Evolutionary conservation across 2,329 filamentous ascomycete species (phyloP).

Genomic region (Aureobasidium sp.): DNA sequence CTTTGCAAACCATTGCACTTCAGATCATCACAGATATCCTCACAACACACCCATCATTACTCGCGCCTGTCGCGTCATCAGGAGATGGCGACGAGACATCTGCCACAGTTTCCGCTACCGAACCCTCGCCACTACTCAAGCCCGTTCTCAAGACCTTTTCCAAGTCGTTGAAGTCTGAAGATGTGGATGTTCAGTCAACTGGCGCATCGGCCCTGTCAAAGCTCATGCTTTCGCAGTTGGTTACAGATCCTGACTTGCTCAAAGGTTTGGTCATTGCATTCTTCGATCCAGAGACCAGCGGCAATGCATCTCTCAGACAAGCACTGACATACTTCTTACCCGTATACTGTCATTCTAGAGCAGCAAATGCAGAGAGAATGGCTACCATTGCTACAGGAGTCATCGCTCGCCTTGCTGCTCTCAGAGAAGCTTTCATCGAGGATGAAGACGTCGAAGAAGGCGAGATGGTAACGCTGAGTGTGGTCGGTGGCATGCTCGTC

Average conservation of each 20-base stretch:
- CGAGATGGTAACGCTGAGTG: slow-evolving; percentile 64
- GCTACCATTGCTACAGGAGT: slow-evolving; percentile 62
- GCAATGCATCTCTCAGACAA: slow-evolving; percentile 76
- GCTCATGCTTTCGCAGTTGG: slow-evolving; percentile 69
- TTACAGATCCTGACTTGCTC: slow-evolving; percentile 65
- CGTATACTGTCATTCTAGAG: slow-evolving; percentile 80
- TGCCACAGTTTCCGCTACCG: slow-evolving; percentile 25
- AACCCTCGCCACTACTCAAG: slow-evolving; percentile 38
- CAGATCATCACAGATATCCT: slow-evolving; percentile 92
- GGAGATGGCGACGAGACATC: slow-evolving; percentile 34
- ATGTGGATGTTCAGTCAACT: slow-evolving; percentile 67
- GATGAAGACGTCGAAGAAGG: slow-evolving; percentile 62
- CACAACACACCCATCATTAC: slow-evolving; percentile 74
- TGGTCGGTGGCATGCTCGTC: slow-evolving; percentile 72
- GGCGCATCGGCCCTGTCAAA: slow-evolving; percentile 79
- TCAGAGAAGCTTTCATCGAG: slow-evolving; percentile 32
- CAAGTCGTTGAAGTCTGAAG: slow-evolving; percentile 65
- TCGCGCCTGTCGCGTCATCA: slow-evolving; percentile 43
- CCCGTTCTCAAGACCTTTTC: slow-evolving; percentile 77
- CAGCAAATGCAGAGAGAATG: slow-evolving; percentile 78
- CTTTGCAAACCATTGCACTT: slow-evolving; percentile 78
- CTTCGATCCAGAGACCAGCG: slow-evolving; percentile 71
- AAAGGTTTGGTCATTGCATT: slow-evolving; percentile 77
- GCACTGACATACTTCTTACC: slow-evolving; percentile 88
- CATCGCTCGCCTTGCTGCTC: slow-evolving; percentile 55